A percentile compares a stretch with the other conserved stretches of the same genome.
phyloP scores from a whole-genome alignment of 805 yeast species.

The Kodamaea sagamina region DNA sequence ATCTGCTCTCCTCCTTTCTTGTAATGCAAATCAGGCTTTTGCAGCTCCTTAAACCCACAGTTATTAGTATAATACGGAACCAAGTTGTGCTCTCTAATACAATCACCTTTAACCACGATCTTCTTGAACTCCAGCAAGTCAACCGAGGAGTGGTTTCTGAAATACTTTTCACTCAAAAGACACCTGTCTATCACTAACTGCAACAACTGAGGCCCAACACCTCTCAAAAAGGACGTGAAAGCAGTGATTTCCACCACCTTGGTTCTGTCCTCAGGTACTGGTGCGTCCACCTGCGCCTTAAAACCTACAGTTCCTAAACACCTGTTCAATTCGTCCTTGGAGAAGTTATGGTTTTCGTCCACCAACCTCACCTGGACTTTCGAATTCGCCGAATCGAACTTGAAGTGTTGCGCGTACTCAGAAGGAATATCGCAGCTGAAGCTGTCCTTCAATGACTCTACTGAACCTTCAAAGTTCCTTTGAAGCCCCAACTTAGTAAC shows the following conservation, averaged over 20 bases:
- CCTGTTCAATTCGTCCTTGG: constrained; percentile 20
- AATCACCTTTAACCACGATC: constrained; percentile 39
- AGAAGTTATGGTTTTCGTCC: constrained; percentile 20
- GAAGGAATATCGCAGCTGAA: constrained; percentile 30
- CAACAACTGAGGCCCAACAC: constrained; percentile 33
- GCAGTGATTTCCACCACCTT: constrained; percentile 47
- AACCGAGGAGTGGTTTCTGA: constrained; percentile 8
- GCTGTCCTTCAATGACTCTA: constrained; percentile 23
- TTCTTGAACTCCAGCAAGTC: constrained; percentile 11
- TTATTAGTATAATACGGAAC: constrained; percentile 44
- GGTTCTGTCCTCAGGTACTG: neutral
- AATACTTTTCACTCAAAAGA: constrained; percentile 16
- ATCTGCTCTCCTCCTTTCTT: constrained; percentile 20
- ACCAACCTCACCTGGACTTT: constrained; percentile 22
- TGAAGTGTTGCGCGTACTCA: constrained; percentile 22
- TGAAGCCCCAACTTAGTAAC: constrained; percentile 26
- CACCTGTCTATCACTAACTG: constrained; percentile 23
- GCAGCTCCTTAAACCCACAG: constrained; percentile 38
- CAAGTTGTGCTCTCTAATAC: constrained; percentile 52
- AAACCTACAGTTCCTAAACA: constrained; percentile 30
- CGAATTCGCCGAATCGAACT: constrained; percentile 18
- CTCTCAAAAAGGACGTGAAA: constrained; percentile 51
- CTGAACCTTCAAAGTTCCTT: constrained; percentile 26
- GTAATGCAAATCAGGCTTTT: constrained; percentile 20
- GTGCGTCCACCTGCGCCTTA: constrained; percentile 11